phyloP scores from a whole-genome alignment of 805 yeast genomes.

The Candida lessepsii region DNA sequence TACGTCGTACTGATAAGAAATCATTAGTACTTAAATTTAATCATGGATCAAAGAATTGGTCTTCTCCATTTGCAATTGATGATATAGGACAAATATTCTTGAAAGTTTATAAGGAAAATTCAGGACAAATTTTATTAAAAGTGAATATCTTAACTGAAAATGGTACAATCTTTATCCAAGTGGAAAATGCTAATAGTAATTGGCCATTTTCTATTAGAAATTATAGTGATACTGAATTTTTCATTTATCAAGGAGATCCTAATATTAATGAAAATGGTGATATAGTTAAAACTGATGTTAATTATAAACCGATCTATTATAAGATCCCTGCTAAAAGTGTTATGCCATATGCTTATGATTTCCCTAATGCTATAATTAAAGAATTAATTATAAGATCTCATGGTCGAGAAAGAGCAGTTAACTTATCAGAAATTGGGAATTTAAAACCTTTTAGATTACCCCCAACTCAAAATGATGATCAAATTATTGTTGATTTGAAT shows the following conservation, averaged over 20 bases:
- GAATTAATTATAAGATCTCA: constrained; percentile 73
- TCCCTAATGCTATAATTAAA: constrained; percentile 83
- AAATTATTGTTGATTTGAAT: constrained; percentile 72
- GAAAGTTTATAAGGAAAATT: constrained; percentile 61
- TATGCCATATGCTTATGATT: constrained; percentile 99
- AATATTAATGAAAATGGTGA: constrained; percentile 61
- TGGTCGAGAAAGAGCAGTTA: constrained; percentile 73
- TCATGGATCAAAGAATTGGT: constrained; percentile 65
- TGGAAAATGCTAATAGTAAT: constrained; percentile 65
- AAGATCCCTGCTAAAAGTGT: constrained; percentile 84
- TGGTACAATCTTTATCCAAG: constrained; percentile 75
- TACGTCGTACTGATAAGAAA: constrained; percentile 56
- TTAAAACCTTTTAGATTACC: constrained; percentile 82
- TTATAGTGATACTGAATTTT: constrained; percentile 83
- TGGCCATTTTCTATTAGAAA: constrained; percentile 96
- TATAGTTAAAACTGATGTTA: constrained; percentile 45
- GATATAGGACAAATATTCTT: constrained; percentile 82
- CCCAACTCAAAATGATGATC: constrained; percentile 36
- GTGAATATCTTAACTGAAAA: constrained; percentile 75
- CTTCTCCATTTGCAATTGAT: constrained; percentile 81
- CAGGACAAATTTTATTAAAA: constrained; percentile 68
- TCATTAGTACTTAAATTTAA: constrained; percentile 60
- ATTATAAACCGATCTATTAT: constrained; percentile 77
- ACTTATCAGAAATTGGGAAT: constrained; percentile 90
- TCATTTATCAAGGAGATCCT: constrained; percentile 85